Percentiles rank a stretch among this genome's conserved stretches.
Conservation (phyloP, 352 stramenopile genomes). For the Phytophthora tentaculata region DNA sequence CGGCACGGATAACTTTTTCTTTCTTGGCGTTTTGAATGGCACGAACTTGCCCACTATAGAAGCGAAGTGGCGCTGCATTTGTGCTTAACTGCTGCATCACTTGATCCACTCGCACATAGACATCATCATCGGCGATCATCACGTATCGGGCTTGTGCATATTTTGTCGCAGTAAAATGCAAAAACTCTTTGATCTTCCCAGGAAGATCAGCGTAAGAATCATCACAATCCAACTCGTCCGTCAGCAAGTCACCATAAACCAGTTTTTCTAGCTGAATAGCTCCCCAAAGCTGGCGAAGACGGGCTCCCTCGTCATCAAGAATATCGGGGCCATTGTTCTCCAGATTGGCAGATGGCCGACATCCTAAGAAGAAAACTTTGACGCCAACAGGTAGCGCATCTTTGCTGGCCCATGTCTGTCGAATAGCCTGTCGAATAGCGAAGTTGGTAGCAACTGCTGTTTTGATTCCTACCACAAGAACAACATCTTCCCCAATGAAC, state of each 20-base stretch:
- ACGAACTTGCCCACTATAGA: slow-evolving; percentile 34
- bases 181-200: slow-evolving; percentile 47
- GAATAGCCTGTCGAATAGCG: not conserved
- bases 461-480: slow-evolving; percentile 57
- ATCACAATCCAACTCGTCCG: slow-evolving; percentile 44
- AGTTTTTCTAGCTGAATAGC: slow-evolving; percentile 39
- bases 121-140: slow-evolving; percentile 65
- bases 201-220: slow-evolving; percentile 47
- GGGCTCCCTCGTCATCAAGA: not conserved
- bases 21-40: slow-evolving; percentile 29
- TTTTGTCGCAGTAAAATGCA: slow-evolving; percentile 26
- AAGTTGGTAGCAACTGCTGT: slow-evolving; percentile 40
- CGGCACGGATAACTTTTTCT: not conserved
- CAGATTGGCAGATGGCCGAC: slow-evolving; percentile 15
- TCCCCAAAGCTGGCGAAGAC: slow-evolving; percentile 4
- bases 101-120: slow-evolving; percentile 22
- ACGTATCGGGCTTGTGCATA: slow-evolving; percentile 40
- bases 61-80: not conserved
- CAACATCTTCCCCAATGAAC: not conserved
- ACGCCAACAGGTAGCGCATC: slow-evolving; percentile 11
- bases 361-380: slow-evolving; percentile 47
- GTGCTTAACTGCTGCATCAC: slow-evolving; percentile 12
- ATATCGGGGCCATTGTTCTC: not conserved
- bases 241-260: slow-evolving; percentile 46
- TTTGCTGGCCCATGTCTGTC: slow-evolving; percentile 40